phyloP scores from a whole-genome alignment of 2,329 filamentous ascomycete genomes.

The Pseudophaeomoniella oleicola region DNA sequence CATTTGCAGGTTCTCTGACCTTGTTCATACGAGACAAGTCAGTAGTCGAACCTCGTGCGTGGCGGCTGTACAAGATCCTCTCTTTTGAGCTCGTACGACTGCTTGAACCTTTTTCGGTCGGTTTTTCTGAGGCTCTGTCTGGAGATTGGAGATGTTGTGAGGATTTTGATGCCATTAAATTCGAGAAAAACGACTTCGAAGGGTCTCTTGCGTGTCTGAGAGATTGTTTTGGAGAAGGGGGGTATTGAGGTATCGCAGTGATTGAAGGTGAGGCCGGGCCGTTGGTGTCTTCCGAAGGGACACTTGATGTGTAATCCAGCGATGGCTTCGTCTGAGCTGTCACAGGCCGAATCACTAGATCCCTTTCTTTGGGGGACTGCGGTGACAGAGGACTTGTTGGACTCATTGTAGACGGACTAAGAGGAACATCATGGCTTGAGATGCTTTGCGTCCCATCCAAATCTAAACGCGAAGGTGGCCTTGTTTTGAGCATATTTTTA shows the following conservation, averaged over 20 bases:
- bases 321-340: slow-evolving; percentile 8
- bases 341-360: slow-evolving; percentile 24
- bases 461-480: too few species aligned
- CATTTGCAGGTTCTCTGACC: slow-evolving; percentile 16
- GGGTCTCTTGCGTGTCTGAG: slow-evolving; percentile 27
- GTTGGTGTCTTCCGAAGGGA: slow-evolving; percentile 5
- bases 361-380: background rate
- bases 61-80: slow-evolving; percentile 20
- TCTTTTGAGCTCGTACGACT: slow-evolving; percentile 30
- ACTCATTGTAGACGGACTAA: slow-evolving; percentile 2
- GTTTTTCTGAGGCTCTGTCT: slow-evolving; percentile 21
- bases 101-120: slow-evolving; percentile 19
- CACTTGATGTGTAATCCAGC: slow-evolving; percentile 15
- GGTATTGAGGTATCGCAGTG: slow-evolving; percentile 29
- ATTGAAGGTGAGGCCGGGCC: slow-evolving; percentile 24
- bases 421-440: background rate
- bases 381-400: background rate
- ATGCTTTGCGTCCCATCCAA: background rate
- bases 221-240: slow-evolving; percentile 25
- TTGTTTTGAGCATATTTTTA: too few species aligned
- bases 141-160: slow-evolving; percentile 26
- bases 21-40: slow-evolving; percentile 21
- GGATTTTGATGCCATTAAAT: slow-evolving; percentile 29
- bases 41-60: slow-evolving; percentile 25
- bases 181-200: slow-evolving; percentile 32